Evolutionary conservation across 1,139 yeast genomes (phyloP).

Genomic region (Sugiyamaella castrensis): DNA sequence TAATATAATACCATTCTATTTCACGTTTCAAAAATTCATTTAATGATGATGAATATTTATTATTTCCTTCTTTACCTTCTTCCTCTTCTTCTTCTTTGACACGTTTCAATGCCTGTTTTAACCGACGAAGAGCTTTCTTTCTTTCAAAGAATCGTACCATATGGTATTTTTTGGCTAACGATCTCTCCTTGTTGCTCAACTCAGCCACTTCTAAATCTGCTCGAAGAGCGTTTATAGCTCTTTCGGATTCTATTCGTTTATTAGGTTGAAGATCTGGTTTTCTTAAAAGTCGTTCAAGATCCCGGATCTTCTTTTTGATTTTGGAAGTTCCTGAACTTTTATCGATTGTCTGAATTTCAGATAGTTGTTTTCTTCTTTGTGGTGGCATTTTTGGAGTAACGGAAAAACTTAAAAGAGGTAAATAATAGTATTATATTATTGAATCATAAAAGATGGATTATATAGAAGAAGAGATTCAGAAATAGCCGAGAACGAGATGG

Average conservation of each 20-base stretch:
- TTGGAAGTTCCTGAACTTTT: constrained; percentile 20
- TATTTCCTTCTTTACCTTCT: constrained; percentile 15
- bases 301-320: constrained; percentile 82
- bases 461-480: too few species aligned
- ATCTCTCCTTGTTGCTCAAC: constrained; percentile 50
- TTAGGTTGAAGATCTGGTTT: constrained; percentile 58
- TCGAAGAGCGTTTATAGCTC: constrained; percentile 73
- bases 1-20: constrained; percentile 72
- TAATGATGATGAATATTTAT: constrained; percentile 36
- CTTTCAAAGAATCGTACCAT: constrained; percentile 91
- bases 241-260: constrained; percentile 74
- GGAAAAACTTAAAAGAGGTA: too few species aligned
- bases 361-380: neutral
- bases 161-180: constrained; percentile 75
- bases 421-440: neutral
- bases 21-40: constrained; percentile 54
- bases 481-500: too few species aligned
- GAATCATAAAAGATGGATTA: neutral
- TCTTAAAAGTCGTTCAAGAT: constrained; percentile 64
- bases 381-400: neutral
- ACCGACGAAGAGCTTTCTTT: constrained; percentile 77
- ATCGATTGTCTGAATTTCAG: constrained; percentile 11
- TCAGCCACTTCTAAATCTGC: constrained; percentile 61
- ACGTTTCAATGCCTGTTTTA: constrained; percentile 60
- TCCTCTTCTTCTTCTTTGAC: constrained; percentile 37